phyloP scores from a whole-genome alignment of 2,329 filamentous ascomycete species.

The Claviceps capensis region DNA sequence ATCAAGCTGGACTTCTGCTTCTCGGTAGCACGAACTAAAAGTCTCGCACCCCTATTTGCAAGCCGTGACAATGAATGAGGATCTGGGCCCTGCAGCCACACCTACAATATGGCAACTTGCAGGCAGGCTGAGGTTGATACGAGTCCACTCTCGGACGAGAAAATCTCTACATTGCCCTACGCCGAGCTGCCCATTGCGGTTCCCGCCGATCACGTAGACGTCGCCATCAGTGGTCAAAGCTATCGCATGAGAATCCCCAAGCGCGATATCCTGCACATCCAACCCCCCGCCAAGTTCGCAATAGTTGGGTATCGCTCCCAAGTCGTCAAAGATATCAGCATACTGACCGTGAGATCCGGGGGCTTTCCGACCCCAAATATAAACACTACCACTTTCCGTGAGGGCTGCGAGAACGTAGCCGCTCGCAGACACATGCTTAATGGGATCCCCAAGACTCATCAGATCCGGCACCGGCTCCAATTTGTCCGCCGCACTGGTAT shows the following conservation, averaged over 20 bases:
- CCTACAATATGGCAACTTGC: slow-evolving; percentile 18
- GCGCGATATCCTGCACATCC: slow-evolving; percentile 41
- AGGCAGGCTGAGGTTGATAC: slow-evolving; percentile 16
- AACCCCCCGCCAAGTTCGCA: slow-evolving; percentile 30
- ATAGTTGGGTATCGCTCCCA: slow-evolving; percentile 26
- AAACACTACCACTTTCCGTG: slow-evolving; percentile 43
- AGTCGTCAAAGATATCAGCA: slow-evolving; percentile 13
- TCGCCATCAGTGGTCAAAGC: slow-evolving; percentile 34
- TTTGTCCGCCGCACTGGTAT: slow-evolving; percentile 27
- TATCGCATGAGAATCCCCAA: slow-evolving; percentile 47
- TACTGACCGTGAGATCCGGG: slow-evolving; percentile 10
- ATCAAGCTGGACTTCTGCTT: neutral
- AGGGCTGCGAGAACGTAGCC: slow-evolving; percentile 46
- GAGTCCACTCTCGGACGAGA: slow-evolving; percentile 21
- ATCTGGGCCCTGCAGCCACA: slow-evolving; percentile 34
- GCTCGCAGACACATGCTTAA: slow-evolving; percentile 39
- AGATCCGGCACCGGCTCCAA: slow-evolving; percentile 37
- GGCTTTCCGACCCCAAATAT: slow-evolving; percentile 40
- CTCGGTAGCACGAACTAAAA: neutral
- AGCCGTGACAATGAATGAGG: slow-evolving; percentile 33
- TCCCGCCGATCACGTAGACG: slow-evolving; percentile 43
- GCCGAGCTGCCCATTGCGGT: slow-evolving; percentile 47
- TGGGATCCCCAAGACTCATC: slow-evolving; percentile 33
- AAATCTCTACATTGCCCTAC: slow-evolving; percentile 13
- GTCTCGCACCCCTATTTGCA: neutral